phyloP scores from a whole-genome alignment of 345 rosid species.

The Populus nigra region DNA sequence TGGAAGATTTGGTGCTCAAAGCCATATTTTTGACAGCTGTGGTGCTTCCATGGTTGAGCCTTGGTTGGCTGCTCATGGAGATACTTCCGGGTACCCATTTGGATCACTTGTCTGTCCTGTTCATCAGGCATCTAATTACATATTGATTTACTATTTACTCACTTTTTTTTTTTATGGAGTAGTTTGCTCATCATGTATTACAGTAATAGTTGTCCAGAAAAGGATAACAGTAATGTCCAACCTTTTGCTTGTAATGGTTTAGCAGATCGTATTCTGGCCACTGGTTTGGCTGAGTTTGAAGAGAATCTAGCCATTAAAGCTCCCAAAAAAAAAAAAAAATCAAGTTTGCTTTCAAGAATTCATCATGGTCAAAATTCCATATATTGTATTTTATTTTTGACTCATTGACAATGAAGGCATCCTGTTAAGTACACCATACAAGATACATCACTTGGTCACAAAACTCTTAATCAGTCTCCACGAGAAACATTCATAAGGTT shows the following conservation, averaged over 20 bases:
- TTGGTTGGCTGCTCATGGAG: slow-evolving; percentile 93
- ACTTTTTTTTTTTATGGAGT: not conserved
- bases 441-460: not conserved
- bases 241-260: not conserved
- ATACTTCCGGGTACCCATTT: slow-evolving; percentile 68
- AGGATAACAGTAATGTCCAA: not conserved
- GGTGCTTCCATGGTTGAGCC: slow-evolving; percentile 96
- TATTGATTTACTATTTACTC: not conserved
- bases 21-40: slow-evolving; percentile 72
- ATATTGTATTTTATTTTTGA: not conserved
- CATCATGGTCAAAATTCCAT: not conserved
- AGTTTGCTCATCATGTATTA: not conserved
- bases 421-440: not conserved
- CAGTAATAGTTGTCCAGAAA: not conserved
- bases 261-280: not conserved
- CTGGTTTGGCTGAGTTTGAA: not conserved
- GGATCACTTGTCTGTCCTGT: not conserved
- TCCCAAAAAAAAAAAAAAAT: not conserved
- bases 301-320: not conserved
- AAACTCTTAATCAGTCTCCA: not conserved
- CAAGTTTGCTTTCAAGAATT: not conserved
- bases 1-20: slow-evolving; percentile 57
- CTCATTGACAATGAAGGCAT: not conserved
- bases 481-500: not conserved
- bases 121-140: not conserved